Evolutionary conservation across 371 early-diverging fungal species (phyloP), one percentile per base, ranked within the genome.

Genomic region (Haplosporangium sp.): DNA sequence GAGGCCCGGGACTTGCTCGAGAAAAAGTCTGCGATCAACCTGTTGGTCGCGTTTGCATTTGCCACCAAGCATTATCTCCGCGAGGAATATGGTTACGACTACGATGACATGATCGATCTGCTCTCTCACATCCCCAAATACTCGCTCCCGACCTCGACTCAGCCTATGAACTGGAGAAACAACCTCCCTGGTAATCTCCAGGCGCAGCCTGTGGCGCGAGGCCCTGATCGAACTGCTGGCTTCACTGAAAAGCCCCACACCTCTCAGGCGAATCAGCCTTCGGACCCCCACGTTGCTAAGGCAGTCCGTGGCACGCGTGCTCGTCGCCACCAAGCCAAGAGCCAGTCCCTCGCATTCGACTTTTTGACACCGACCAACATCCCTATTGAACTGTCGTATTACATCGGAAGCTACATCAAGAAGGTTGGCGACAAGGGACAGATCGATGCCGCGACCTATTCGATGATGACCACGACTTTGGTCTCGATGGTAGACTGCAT

Each of bases 41-140:
- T 94, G 18, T 69, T 92, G 48, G 76, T 89, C 5, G 94, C 94
- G 2, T 93, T 90, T 67, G 84, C 89, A 41, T 76, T 86, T 53
- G 83, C 92, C 21, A 85, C 87, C 58, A 93, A 94, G 83, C 90
- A 93, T 70, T 90, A 92, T 64, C 75, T 95, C 40, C 89, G 93
- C 37, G 85, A 81, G 45, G 90, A 93, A 54, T 71, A 80, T 42
- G 86, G 87, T 9, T 67, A 73, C 70, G 73, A 77, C 50, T 82
- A 85, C 52, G 55, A 56, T 0, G 87, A 87, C 52, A 67, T 87
- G 56, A 58, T 55, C 37, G 64, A 69, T 16, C 60, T 80, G n/a
- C 45, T 82, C 41, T 12, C 71, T 23, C 76, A 80, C 48, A 80
- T 82, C 43, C 83, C 83, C 21, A 80, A 80, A 55, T 82, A 80